phyloP scores from a whole-genome alignment of 2,329 filamentous ascomycete genomes.

The Pseudonectria foliicola region DNA sequence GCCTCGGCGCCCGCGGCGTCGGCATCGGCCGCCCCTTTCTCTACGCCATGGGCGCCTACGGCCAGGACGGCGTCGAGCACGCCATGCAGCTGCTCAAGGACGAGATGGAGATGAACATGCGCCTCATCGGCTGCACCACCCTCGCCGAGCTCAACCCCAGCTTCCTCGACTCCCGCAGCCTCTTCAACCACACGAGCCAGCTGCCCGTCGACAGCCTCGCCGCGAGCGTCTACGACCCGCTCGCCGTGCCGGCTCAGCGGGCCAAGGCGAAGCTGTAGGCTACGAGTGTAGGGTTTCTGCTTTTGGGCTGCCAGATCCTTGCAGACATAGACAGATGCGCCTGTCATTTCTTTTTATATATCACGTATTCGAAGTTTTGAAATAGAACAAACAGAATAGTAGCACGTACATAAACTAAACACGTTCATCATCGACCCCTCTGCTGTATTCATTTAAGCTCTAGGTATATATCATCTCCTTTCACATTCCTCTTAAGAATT shows the following conservation, averaged over 20 bases:
- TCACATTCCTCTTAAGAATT: conserved; percentile 64
- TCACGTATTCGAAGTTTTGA: neutral
- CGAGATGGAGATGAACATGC: conserved; percentile 99
- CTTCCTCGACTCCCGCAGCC: conserved; percentile 68
- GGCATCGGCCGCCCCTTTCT: conserved; percentile 93
- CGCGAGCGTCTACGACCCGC: conserved; percentile 44
- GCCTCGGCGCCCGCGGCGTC: conserved; percentile 83
- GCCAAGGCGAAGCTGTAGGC: conserved; percentile 44
- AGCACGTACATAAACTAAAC: too few species aligned
- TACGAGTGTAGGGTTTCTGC: neutral
- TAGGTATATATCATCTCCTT: conserved; percentile 1
- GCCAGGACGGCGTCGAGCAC: conserved; percentile 75
- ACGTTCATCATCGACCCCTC: conserved; percentile 3
- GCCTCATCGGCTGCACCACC: conserved; percentile 72
- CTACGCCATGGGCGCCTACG: conserved; percentile 93
- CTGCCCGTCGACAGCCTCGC: conserved; percentile 44
- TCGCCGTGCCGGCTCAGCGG: conserved; percentile 45
- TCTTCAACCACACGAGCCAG: conserved; percentile 47
- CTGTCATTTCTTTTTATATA: neutral
- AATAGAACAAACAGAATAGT: too few species aligned
- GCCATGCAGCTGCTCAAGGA: conserved; percentile 92
- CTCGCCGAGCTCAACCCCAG: conserved; percentile 73
- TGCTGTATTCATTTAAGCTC: conserved; percentile 7
- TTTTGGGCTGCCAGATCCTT: too few species aligned
- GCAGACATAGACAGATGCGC: too few species aligned